phyloP scores from a whole-genome alignment of 1,139 yeast genomes.

The Geotrichum klebahnii region DNA sequence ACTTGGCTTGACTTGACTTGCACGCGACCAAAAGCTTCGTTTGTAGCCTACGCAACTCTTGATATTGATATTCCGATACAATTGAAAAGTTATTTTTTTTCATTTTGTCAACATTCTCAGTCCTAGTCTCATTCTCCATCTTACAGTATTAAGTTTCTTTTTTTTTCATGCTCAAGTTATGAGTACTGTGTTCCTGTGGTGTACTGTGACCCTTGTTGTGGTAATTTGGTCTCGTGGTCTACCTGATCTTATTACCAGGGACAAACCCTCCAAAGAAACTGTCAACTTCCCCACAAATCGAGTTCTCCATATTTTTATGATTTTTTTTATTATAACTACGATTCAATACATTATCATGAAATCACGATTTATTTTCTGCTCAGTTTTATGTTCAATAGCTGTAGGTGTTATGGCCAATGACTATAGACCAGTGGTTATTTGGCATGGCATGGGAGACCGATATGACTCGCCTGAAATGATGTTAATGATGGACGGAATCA shows the following conservation, averaged over 20 bases:
- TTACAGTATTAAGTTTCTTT: too few relatives aligned
- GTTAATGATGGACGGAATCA: constrained; percentile 45
- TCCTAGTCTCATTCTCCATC: too few relatives aligned
- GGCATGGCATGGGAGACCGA: constrained; percentile 85
- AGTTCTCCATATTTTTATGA: not conserved
- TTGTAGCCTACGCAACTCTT: too few relatives aligned
- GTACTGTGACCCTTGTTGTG: too few relatives aligned
- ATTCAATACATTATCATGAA: not conserved
- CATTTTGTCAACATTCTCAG: too few relatives aligned
- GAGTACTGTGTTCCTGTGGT: too few relatives aligned
- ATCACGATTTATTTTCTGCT: not conserved
- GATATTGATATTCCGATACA: too few relatives aligned
- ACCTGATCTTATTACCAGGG: not conserved
- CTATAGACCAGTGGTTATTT: constrained; percentile 57
- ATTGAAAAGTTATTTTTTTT: too few relatives aligned
- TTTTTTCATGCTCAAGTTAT: too few relatives aligned
- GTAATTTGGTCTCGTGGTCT: not conserved
- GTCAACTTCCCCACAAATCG: not conserved
- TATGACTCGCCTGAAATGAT: constrained; percentile 61
- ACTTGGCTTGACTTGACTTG: too few relatives aligned
- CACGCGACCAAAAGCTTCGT: too few relatives aligned
- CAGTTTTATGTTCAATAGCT: not conserved
- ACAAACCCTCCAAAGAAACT: not conserved
- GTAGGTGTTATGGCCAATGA: not conserved
- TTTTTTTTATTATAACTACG: not conserved